Base-by-base conservation (phyloP, 805 yeast genomes). In the Ogataea paradorogensis region DNA sequence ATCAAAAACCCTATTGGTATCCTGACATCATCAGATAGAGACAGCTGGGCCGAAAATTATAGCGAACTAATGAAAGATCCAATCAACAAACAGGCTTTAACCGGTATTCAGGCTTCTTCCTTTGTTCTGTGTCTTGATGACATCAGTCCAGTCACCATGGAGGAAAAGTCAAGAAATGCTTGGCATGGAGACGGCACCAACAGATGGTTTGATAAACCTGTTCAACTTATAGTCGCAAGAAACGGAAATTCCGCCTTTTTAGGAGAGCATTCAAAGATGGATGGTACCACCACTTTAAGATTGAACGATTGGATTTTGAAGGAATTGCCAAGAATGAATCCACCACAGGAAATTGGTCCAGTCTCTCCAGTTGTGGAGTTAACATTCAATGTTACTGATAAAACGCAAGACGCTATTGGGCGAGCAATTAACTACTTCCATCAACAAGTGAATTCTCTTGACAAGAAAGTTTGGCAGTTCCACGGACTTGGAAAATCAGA, bases 231-330 rank as follows among this genome's bases (percentile, higher is more conserved):
- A 52, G 79, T 91, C 39, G 70, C 84, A 44, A 81, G 78, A 47
- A 89, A 88, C 63, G 96, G 93, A 44, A 73, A 80, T 47, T 86
- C 96, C 7, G 98, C 97, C 1, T 91, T 90, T 69, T 66, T 89
- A 58, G 97, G 95, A 47, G 99, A 91, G 69, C 99, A 91, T 70
- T 88, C 97, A 15, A 84, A 79, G 70, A 91, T 91, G 98, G 99
- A 91, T 64, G 99, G 98, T 47, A 87, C 96, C 8, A 95, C 97
- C 58, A 91, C 96, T 22, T 78, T 87, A 56, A 80, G 88, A 49
- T 68, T 91, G 67, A 91, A 91, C 63, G 88, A 88, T 65, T 80
- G 71, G 56, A 71, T 91, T 27, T 71, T 80, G 48, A 71, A 71
- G 38, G 74, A 78, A 51, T 64, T 90, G 60, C 76, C 56, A 66